Conservation (phyloP, 2,329 filamentous ascomycete genomes). For the Apiospora phragmitis region DNA sequence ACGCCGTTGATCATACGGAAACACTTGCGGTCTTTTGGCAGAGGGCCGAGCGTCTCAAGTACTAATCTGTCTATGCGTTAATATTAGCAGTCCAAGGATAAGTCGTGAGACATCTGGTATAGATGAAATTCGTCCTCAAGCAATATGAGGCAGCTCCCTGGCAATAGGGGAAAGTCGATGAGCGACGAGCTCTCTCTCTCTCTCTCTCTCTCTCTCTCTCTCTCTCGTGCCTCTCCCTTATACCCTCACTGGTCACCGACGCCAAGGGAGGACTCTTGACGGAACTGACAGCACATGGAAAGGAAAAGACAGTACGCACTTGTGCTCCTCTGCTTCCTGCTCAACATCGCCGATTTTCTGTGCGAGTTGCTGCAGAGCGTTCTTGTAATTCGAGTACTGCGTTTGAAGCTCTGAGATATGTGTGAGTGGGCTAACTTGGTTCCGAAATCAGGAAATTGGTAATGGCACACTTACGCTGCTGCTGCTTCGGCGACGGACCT, state of each 20-base stretch:
- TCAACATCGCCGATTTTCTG: conserved; percentile 97
- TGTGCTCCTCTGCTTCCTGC: conserved; percentile 96
- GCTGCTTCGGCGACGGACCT: conserved; percentile 65
- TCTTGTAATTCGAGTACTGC: conserved; percentile 78
- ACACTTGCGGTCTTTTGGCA: conserved; percentile 86
- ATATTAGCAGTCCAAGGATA: too few relatives aligned
- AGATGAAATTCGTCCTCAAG: background rate
- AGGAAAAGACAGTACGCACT: conserved; percentile 57
- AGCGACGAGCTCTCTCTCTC: background rate
- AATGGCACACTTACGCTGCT: conserved; percentile 60
- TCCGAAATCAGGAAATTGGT: background rate
- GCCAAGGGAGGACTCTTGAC: background rate
- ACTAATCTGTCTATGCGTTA: conserved; percentile 68
- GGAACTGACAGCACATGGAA: background rate
- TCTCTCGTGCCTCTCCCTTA: background rate
- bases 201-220: background rate
- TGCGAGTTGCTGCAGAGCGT: conserved; percentile 83
- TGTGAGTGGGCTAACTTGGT: background rate
- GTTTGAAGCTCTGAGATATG: conserved; percentile 67
- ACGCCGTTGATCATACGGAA: conserved; percentile 99
- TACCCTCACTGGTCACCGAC: background rate
- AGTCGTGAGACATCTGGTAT: background rate
- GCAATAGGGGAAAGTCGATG: background rate
- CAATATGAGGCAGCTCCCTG: background rate
- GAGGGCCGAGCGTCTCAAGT: conserved; percentile 83